Evolutionary conservation across 2,329 filamentous ascomycete species (phyloP).

Genomic region (Talaromyces atroroseus): DNA sequence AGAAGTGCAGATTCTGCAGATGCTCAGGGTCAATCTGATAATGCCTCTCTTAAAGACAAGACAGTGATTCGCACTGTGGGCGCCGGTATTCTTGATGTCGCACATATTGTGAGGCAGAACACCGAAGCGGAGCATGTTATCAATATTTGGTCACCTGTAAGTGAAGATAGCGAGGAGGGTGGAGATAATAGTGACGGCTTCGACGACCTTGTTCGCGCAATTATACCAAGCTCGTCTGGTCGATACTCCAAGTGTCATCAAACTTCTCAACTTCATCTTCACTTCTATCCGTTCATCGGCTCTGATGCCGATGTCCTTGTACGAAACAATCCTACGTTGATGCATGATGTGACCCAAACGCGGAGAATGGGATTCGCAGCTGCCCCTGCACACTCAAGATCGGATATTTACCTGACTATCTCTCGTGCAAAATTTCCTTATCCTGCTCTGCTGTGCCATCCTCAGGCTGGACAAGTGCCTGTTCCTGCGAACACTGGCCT

Average conservation of each 20-base stretch:
- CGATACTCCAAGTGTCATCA: conserved; percentile 67
- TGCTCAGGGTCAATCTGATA: conserved; percentile 20
- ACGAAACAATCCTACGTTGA: conserved; percentile 77
- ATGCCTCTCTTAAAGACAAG: conserved; percentile 28
- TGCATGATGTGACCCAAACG: conserved; percentile 75
- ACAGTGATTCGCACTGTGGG: conserved; percentile 64
- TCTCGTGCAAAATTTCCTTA: conserved; percentile 71
- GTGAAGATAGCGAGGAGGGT: conserved; percentile 53
- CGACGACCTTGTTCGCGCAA: conserved; percentile 65
- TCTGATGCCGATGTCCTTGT: conserved; percentile 75
- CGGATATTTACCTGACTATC: conserved; percentile 90
- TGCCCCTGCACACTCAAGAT: conserved; percentile 78
- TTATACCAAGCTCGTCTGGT: conserved; percentile 69
- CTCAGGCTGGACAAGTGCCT: conserved; percentile 74
- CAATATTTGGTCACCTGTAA: conserved; percentile 66
- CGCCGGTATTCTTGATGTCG: conserved; percentile 71
- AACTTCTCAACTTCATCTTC: conserved; percentile 72
- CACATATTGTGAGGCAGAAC: conserved; percentile 64
- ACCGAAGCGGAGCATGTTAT: conserved; percentile 71
- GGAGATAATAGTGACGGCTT: conserved; percentile 60
- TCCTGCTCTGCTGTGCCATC: conserved; percentile 58
- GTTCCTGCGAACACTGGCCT: conserved; percentile 61
- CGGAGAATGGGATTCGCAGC: conserved; percentile 91
- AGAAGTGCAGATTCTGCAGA: conserved; percentile 20
- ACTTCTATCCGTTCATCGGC: conserved; percentile 70